These are phyloP conservation scores for Glebionis coronaria DNA, from an alignment of 129 eudicot genomes.

Conservation along the genomic window DNA sequence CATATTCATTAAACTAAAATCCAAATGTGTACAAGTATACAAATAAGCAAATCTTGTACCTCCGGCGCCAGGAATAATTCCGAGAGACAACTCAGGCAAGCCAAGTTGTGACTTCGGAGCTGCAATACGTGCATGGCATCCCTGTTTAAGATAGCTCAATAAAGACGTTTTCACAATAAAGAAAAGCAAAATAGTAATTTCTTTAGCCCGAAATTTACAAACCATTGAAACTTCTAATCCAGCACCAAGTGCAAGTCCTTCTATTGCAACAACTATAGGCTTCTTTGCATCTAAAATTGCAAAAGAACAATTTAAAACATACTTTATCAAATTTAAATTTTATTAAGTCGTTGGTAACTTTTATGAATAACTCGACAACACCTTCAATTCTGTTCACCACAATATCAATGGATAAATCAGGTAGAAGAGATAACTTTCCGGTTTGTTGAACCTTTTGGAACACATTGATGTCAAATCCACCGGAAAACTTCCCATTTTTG, in stretches of 20 bases:
- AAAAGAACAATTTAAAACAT: constrained; percentile 8
- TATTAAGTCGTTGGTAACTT: not conserved
- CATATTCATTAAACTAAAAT: constrained; percentile 10
- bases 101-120: constrained; percentile 84
- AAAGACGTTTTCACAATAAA: not conserved
- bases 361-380: constrained; percentile 18
- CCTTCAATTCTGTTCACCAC: constrained; percentile 75
- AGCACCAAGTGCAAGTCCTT: constrained; percentile 99
- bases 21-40: constrained; percentile 6
- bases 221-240: constrained; percentile 95
- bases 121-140: constrained; percentile 91
- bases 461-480: constrained; percentile 92
- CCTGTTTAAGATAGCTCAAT: constrained; percentile 42
- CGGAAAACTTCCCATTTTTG: constrained; percentile 68
- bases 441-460: constrained; percentile 70
- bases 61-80: constrained; percentile 93
- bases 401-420: constrained; percentile 71
- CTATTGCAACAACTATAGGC: constrained; percentile 84
- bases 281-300: constrained; percentile 62
- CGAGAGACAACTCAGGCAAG: constrained; percentile 92
- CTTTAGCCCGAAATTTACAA: constrained; percentile 27
- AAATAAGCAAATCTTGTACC: constrained; percentile 38
- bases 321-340: constrained; percentile 2
- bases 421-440: constrained; percentile 63
- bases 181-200: not conserved